phyloP scores from a whole-genome alignment of 1,139 yeast species.

The Debaryomyces sp. region DNA sequence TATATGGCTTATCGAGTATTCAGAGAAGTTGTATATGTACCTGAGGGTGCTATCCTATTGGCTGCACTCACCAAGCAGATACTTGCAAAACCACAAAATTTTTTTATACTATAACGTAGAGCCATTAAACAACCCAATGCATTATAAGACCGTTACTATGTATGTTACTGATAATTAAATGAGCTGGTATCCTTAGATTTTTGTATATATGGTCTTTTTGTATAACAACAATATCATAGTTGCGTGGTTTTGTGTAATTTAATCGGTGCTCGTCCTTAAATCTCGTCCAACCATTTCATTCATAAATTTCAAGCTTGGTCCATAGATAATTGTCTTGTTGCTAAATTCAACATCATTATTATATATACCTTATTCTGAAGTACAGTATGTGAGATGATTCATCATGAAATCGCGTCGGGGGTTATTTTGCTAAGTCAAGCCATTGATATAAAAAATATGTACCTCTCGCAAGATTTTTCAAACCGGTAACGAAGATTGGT shows the following conservation, averaged over 20 bases:
- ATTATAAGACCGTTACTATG: too few relatives aligned
- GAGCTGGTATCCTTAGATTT: too few relatives aligned
- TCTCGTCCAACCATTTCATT: slow-evolving; percentile 16
- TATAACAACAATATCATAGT: not conserved
- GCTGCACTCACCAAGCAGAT: too few relatives aligned
- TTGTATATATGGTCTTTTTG: not conserved
- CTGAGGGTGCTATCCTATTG: too few relatives aligned
- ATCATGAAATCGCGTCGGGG: not conserved
- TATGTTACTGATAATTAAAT: too few relatives aligned
- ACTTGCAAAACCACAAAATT: too few relatives aligned
- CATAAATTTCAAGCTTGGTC: slow-evolving; percentile 9
- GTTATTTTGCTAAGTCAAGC: not conserved
- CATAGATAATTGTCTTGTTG: slow-evolving; percentile 2
- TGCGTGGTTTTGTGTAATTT: slow-evolving; percentile 12
- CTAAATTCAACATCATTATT: slow-evolving; percentile 1
- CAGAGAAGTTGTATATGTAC: not conserved
- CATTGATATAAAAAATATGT: not conserved
- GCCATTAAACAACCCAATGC: too few relatives aligned
- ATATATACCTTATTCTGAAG: slow-evolving; percentile 1
- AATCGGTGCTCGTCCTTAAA: slow-evolving; percentile 4
- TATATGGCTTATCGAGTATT: not conserved
- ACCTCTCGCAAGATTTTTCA: not conserved
- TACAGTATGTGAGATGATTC: not conserved
- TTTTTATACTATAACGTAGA: too few relatives aligned
- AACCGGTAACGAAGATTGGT: not conserved